These are phyloP conservation scores for Laguncularia racemosa DNA, from an alignment of 345 rosid species.

Conservation along the genomic window DNA sequence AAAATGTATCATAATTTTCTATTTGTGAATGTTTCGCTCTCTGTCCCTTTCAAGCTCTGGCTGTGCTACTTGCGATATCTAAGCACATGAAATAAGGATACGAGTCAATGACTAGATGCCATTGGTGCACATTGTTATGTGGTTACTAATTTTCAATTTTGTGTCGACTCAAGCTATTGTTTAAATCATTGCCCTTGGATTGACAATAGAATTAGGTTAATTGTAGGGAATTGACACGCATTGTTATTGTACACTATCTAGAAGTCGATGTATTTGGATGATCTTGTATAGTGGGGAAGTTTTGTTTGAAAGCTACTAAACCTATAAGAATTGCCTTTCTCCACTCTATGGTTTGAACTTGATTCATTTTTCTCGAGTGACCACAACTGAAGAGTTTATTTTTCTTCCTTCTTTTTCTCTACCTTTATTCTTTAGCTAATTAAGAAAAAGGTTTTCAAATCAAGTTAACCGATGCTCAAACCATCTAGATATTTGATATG, in stretches of 20 bases:
- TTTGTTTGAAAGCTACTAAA: neutral
- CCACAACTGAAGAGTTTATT: neutral
- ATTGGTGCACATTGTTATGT: no score
- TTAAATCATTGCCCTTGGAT: no score
- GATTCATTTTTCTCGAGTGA: neutral
- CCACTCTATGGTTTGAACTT: no score
- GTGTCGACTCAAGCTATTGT: no score
- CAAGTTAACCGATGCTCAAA: neutral
- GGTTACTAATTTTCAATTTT: no score
- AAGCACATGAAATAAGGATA: no score
- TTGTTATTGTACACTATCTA: conserved; percentile 93
- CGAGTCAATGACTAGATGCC: no score
- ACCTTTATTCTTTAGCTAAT: neutral
- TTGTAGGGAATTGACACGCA: conserved; percentile 84
- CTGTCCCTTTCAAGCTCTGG: no score
- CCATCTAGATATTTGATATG: neutral
- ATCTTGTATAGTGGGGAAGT: neutral
- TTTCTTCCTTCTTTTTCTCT: neutral
- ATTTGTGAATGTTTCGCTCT: no score
- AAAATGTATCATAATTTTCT: no score
- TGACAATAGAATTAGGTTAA: neutral
- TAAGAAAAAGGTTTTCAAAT: no score
- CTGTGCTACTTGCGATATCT: no score
- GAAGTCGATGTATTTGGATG: conserved; percentile 66
- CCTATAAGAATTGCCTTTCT: neutral